Evolutionary conservation across 495 filamentous ascomycete genomes (phyloP).

Genomic region (Penicilliopsis zonata): DNA sequence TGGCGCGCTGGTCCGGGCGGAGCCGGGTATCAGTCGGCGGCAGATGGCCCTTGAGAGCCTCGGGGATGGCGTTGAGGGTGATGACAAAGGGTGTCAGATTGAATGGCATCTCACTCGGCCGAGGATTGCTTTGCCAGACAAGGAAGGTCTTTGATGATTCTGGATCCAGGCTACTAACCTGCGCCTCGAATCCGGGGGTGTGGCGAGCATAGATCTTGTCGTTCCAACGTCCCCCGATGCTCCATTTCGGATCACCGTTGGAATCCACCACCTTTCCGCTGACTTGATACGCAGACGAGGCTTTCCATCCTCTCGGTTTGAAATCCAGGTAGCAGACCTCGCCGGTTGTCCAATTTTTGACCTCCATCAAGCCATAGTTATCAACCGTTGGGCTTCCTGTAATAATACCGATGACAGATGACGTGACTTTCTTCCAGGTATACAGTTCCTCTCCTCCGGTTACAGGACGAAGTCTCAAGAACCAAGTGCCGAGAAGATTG

Average conservation of each 20-base stretch:
- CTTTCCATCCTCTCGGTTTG: constrained; percentile 92
- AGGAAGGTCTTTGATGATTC: constrained; percentile 61
- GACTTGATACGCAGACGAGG: constrained; percentile 77
- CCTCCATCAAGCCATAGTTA: constrained; percentile 94
- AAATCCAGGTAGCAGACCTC: constrained; percentile 87
- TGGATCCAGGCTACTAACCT: constrained; percentile 42
- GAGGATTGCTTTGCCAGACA: constrained; percentile 78
- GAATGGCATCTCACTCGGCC: constrained; percentile 82
- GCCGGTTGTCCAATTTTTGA: constrained; percentile 93
- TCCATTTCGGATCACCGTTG: constrained; percentile 66
- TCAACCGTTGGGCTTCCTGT: constrained; percentile 95
- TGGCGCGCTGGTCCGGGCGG: constrained; percentile 91
- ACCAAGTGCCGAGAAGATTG: constrained; percentile 94
- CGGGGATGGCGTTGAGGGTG: constrained; percentile 80
- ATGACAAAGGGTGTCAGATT: constrained; percentile 95
- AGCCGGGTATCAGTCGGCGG: constrained; percentile 88
- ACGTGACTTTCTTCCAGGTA: constrained; percentile 98
- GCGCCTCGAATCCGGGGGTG: constrained; percentile 78
- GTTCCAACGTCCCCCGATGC: constrained; percentile 91
- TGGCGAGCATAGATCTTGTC: constrained; percentile 91
- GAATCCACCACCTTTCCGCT: constrained; percentile 70
- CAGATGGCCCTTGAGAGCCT: constrained; percentile 56
- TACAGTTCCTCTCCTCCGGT: constrained; percentile 80
- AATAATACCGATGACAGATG: constrained; percentile 95
- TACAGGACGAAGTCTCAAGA: constrained; percentile 71